phyloP scores from a whole-genome alignment of 176 grass and related monocot genomes.

The Cocos nucifera region DNA sequence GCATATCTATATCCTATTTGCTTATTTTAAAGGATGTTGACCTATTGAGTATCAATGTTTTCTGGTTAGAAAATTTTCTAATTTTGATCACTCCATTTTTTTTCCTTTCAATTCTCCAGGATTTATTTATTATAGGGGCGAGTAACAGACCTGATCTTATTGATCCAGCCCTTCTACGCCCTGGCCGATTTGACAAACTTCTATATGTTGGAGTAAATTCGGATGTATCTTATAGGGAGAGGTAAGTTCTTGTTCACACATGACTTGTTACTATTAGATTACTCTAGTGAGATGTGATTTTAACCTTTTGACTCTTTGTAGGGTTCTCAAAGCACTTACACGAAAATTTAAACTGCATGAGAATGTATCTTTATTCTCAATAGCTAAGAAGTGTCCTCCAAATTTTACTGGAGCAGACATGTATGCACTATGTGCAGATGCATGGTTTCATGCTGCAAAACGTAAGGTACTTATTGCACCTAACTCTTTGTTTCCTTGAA shows the following conservation, averaged over 20 bases:
- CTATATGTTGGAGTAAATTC: slow-evolving; percentile 87
- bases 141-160: slow-evolving; percentile 95
- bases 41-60: too few species aligned
- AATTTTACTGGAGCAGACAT: slow-evolving; percentile 98
- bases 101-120: slow-evolving; percentile 23
- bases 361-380: slow-evolving; percentile 68
- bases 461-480: slow-evolving; percentile 35
- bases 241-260: slow-evolving; percentile 22
- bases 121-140: slow-evolving; percentile 93
- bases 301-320: slow-evolving; percentile 2
- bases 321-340: slow-evolving; percentile 90
- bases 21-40: too few species aligned
- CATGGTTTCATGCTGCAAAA: slow-evolving; percentile 98
- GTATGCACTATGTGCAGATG: slow-evolving; percentile 86
- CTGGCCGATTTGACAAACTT: slow-evolving; percentile 93
- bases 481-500: not conserved
- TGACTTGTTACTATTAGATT: not conserved
- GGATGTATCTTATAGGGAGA: slow-evolving; percentile 74
- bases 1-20: too few species aligned
- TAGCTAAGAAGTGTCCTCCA: slow-evolving; percentile 74
- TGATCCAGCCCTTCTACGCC: slow-evolving; percentile 85
- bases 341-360: slow-evolving; percentile 81
- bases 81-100: slow-evolving; percentile 6
- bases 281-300: not conserved
- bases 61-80: not conserved